Evolutionary conservation across 305 asterid species (phyloP).

Genomic region (Fraxinus xanthoxyloides): DNA sequence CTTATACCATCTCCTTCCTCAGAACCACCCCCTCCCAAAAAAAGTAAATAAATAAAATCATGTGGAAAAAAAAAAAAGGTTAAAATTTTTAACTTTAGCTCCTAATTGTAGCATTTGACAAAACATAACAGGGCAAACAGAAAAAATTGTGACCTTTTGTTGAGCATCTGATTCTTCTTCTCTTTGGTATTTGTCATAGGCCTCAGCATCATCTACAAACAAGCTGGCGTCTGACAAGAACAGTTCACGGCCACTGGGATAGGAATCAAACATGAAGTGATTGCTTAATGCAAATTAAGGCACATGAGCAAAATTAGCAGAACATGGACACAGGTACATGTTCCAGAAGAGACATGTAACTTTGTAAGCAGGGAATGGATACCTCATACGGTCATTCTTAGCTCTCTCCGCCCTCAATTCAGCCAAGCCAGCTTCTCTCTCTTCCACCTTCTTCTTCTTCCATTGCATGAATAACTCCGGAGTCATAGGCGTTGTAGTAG

Average conservation of each 20-base stretch:
- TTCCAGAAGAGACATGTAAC: background rate
- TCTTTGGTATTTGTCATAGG: constrained; percentile 76
- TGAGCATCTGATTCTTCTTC: constrained; percentile 50
- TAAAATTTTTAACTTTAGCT: background rate
- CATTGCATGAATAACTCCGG: constrained; percentile 81
- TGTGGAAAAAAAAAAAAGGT: too few species aligned
- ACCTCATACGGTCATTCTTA: constrained; percentile 98
- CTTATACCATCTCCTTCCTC: background rate
- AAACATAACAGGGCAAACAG: constrained; percentile 10
- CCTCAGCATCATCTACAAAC: constrained; percentile 91
- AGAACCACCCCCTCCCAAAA: background rate
- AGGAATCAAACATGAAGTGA: constrained; percentile 25
- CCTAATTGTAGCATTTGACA: background rate
- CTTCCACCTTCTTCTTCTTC: constrained; percentile 78
- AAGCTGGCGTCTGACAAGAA: constrained; percentile 78
- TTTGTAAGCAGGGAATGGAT: background rate
- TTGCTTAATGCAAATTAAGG: constrained; percentile 1
- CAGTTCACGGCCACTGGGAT: constrained; percentile 93
- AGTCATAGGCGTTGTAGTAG: constrained; percentile 80
- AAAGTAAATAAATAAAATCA: background rate
- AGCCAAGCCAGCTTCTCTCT: constrained; percentile 78
- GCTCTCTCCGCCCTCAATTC: constrained; percentile 90
- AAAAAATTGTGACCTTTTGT: constrained; percentile 42
- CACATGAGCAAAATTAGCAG: background rate
- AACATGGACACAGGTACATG: background rate